Evolutionary conservation across 805 yeast genomes (phyloP), one percentile per base, ranked within the genome.

Genomic region (Candida lessepsii): DNA sequence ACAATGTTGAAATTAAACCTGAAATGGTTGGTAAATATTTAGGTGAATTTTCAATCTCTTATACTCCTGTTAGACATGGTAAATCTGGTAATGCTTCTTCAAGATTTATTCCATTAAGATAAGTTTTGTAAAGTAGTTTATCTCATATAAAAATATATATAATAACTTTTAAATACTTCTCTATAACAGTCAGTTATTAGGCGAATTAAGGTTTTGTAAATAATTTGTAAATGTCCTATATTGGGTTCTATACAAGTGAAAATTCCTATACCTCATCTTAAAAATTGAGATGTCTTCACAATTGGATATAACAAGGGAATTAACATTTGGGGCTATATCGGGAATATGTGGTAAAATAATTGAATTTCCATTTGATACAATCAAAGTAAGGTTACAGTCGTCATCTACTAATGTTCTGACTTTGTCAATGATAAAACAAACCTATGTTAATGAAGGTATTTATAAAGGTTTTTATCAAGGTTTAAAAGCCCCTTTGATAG

Each of bases 11-110:
- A 76, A 78, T 93, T 77, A 89, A 80, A 75, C 96, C 99, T 67
- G 99, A 93, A 81, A 93, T 93, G 99, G 90, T 91, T 71, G 98
- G 99, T 72, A 96, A 91, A 86, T 93, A 93, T 95, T 86, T 93
- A 66, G 99, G 97, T 80, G 99, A 93, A 81, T 93, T 93, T 88
- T 91, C 99, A 67, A 93, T 93, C 77, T 80, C 99, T 64, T 93
- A 93, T 83, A 86, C 96, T 75, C 99, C 99, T 71, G 97, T 91
- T 72, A 88, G 95, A 82, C 99, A 95, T 82, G 97, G 97, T 84
- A 84, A 93, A 80, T 90, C 95, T 64, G 95, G 90, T 83, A 76
- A 78, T 78, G 85, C 75, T 75, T 85, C 73, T 66, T 75, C 73
- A 73, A 74, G 86, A 73, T 83, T 83, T 82, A 80, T 81, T 67